A percentile compares a stretch with the other conserved stretches of the same genome.
These are phyloP conservation scores for Syncephalastrum racemosum DNA, from an alignment of 371 early-diverging fungal genomes.

Conservation along the genomic window DNA sequence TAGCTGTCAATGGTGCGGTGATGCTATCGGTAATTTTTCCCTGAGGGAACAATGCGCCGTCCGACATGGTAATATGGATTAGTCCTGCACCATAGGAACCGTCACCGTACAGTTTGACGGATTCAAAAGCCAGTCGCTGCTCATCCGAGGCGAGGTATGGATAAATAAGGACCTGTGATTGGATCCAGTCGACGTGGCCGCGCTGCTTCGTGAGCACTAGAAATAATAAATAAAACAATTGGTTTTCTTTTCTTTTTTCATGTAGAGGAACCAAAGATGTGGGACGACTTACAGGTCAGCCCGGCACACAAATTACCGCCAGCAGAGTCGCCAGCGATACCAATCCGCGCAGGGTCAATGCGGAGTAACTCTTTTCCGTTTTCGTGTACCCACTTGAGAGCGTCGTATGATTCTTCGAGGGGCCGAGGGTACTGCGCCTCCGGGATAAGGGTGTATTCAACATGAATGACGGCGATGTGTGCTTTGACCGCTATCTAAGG, in stretches of 20 bases:
- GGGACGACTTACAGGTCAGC: background rate
- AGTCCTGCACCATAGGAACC: background rate
- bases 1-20: constrained; percentile 18
- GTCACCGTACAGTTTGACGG: background rate
- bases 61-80: background rate
- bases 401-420: too few relatives aligned
- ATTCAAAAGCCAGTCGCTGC: constrained; percentile 1
- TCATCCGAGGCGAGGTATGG: constrained; percentile 8
- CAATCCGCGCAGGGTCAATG: constrained; percentile 2
- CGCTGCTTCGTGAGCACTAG: constrained; percentile 16
- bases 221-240: background rate
- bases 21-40: constrained; percentile 4
- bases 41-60: background rate
- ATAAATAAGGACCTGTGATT: constrained; percentile 11
- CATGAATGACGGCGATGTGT: too few relatives aligned
- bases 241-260: background rate
- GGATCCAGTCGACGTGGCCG: constrained; percentile 2
- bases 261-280: background rate
- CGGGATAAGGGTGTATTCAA: too few relatives aligned
- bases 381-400: too few relatives aligned
- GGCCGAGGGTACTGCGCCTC: too few relatives aligned
- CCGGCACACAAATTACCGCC: constrained; percentile 17
- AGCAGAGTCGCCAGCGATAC: constrained; percentile 19
- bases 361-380: too few relatives aligned
- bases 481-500: too few relatives aligned